Percentiles rank a stretch among this genome's conserved stretches.
Evolutionary conservation across 148 eudicot genomes (phyloP).

Genomic region (Camellia granthamiana): DNA sequence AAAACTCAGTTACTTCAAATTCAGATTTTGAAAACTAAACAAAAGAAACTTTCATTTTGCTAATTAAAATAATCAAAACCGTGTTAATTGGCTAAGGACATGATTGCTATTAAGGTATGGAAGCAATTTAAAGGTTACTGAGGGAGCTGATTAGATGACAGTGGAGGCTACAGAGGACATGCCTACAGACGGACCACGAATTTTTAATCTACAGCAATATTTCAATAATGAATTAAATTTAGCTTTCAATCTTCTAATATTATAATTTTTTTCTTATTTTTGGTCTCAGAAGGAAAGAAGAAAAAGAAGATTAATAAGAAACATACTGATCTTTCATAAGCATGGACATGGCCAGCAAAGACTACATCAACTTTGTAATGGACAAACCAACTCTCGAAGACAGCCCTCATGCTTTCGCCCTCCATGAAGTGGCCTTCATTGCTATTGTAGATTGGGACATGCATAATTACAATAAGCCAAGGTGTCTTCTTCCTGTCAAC

Average conservation of each 20-base stretch:
- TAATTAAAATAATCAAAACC: background rate
- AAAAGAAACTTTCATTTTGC: background rate
- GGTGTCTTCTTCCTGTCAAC: constrained; percentile 91
- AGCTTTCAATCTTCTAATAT: background rate
- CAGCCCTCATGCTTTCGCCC: constrained; percentile 85
- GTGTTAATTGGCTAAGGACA: background rate
- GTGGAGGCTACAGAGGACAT: background rate
- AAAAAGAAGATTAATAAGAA: constrained; percentile 4
- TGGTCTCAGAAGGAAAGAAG: background rate
- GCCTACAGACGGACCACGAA: background rate
- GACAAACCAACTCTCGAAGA: constrained; percentile 78
- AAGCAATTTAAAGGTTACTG: too few relatives aligned
- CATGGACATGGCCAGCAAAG: constrained; percentile 95
- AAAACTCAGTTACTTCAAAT: background rate
- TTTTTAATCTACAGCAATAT: background rate
- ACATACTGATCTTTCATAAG: constrained; percentile 91
- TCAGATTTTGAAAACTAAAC: too few relatives aligned
- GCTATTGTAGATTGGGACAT: constrained; percentile 82
- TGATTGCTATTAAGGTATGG: background rate
- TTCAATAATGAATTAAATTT: background rate
- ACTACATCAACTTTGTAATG: constrained; percentile 71
- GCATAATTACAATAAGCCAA: constrained; percentile 93
- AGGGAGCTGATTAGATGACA: too few relatives aligned
- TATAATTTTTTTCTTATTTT: background rate
- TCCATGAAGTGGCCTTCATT: constrained; percentile 92